These are phyloP conservation scores for Aspergillus carbonarius DNA, from an alignment of 2,329 filamentous ascomycete genomes.

Conservation along the genomic window DNA sequence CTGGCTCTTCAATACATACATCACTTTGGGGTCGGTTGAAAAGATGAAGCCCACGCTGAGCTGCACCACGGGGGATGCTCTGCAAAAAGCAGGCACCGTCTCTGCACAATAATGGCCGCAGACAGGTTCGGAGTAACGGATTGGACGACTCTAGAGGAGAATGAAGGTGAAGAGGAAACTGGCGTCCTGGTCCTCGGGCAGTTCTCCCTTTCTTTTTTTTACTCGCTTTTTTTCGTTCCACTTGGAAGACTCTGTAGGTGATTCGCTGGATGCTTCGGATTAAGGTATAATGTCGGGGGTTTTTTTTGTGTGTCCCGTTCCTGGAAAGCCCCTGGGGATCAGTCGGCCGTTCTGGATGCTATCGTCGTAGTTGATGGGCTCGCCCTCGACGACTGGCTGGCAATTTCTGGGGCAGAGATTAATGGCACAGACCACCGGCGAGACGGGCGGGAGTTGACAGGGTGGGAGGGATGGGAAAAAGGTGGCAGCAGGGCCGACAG, in stretches of 20 bases:
- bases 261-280: background rate
- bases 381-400: background rate
- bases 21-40: constrained; percentile 2
- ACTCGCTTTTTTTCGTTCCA: background rate
- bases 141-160: background rate
- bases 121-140: background rate
- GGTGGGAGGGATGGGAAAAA: background rate
- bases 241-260: constrained; percentile 1
- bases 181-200: background rate
- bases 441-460: background rate
- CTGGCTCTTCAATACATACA: constrained; percentile 16
- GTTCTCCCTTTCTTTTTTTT: background rate
- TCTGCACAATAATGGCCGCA: background rate
- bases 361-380: background rate
- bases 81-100: constrained; percentile 9
- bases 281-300: background rate
- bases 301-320: background rate
- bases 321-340: background rate
- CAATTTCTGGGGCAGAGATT: constrained; percentile 5
- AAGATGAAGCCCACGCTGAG: constrained; percentile 24
- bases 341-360: background rate
- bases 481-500: background rate
- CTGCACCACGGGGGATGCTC: constrained; percentile 12
- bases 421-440: constrained; percentile 3
- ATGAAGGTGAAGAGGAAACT: background rate